Base-by-base conservation (phyloP, 805 yeast species). In the Myxozyma melibiosi region DNA sequence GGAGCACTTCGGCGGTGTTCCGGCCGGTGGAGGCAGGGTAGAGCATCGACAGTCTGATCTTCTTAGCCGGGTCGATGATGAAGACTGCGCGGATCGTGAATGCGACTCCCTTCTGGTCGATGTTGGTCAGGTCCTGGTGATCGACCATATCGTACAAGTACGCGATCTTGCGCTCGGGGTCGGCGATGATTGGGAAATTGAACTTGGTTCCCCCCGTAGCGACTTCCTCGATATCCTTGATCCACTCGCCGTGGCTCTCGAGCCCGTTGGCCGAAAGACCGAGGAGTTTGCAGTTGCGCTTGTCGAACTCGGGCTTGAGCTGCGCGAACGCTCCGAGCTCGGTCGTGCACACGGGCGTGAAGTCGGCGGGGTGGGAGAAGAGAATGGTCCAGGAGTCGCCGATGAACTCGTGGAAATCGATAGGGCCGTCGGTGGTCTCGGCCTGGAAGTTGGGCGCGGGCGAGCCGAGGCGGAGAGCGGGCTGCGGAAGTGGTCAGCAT, bases 11-110 rank as follows among this genome's bases (percentile, higher is more conserved):
- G 55, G 90, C 85, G 61, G 96, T 84, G 85, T 91, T 90, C 81
- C 97, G 87, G 72, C 97, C 97, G 62, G 88, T 85, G 46, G 96
- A 86, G 64, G 97, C 95, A 55, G 97, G 97, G 80, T 90, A 90
- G 27, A 96, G 79, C 79, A 90, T 77, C 62, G 86, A 85, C 72
- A 90, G 79, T 78, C 97, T 86, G 72, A 91, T 85, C 73, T 86
- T 90, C 84, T 91, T 91, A 70, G 80, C 76, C 69, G 97, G 97
- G 76, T 90, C 97, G 73, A 90, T 90, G 75, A 90, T 78, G 78
- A 86, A 91, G 59, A 90, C 97, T 2, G 96, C 88, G 81, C 97
- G 87, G 76, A 90, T 88, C 65, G 97, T 90, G 71, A 87, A 83
- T 54, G 91, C 91, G 51, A 86, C 77, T 54, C 95, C 96, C 75